Evolutionary conservation across 257 asterid genomes (phyloP).

Genomic region (Jasminum sambac): DNA sequence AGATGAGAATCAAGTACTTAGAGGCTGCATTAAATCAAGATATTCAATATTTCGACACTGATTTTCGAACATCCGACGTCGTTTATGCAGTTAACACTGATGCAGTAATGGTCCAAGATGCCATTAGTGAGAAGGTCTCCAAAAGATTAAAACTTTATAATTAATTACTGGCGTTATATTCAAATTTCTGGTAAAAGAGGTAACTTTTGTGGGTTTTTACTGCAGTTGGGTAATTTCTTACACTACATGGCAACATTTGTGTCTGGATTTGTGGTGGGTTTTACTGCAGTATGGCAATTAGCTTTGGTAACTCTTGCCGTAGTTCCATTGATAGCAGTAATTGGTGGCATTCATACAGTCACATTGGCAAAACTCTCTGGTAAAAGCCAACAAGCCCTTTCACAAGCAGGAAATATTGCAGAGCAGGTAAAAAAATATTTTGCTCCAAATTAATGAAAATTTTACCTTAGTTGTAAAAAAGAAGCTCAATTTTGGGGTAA

Average conservation of each 20-base stretch:
- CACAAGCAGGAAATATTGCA: constrained; percentile 83
- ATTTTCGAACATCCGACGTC: constrained; percentile 87
- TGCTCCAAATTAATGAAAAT: too few species aligned
- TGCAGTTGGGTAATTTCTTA: constrained; percentile 91
- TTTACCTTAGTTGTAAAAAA: not conserved
- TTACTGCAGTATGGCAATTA: constrained; percentile 89
- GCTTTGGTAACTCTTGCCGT: constrained; percentile 86
- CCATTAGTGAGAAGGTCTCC: constrained; percentile 88
- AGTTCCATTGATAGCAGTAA: constrained; percentile 84
- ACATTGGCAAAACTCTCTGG: constrained; percentile 70
- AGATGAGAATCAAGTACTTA: constrained; percentile 78
- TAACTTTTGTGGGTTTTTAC: not conserved
- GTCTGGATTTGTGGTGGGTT: constrained; percentile 90
- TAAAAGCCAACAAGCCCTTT: constrained; percentile 78
- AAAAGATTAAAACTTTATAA: not conserved
- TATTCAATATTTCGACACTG: constrained; percentile 78
- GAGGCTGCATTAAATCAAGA: constrained; percentile 90
- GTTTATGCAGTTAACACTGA: constrained; percentile 88
- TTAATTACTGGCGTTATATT: not conserved
- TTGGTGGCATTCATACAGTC: constrained; percentile 69
- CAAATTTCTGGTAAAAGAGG: not conserved
- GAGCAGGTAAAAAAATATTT: constrained; percentile 67
- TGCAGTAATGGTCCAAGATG: constrained; percentile 90
- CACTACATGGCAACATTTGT: constrained; percentile 95
- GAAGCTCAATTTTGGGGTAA: constrained; percentile 19